Evolutionary conservation across 179 eudicot genomes (phyloP).

Genomic region (Camellia oleifera): DNA sequence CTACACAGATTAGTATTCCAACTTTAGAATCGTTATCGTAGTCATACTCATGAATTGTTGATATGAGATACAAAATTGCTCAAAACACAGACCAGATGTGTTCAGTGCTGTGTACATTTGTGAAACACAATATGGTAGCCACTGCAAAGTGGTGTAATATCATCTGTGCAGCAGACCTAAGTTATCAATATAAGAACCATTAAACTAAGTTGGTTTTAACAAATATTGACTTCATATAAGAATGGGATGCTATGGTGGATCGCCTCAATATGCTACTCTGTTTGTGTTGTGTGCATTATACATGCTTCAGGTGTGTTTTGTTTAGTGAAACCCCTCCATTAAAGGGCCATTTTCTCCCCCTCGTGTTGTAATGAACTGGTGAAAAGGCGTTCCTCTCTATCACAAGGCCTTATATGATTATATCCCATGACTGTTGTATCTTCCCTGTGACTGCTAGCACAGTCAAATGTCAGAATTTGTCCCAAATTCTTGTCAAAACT

Average conservation of each 20-base stretch:
- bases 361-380: too few species aligned
- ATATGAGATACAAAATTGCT: not conserved
- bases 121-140: not conserved
- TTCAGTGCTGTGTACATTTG: not conserved
- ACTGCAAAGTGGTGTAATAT: constrained; percentile 4
- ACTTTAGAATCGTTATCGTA: not conserved
- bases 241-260: not conserved
- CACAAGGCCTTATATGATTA: not conserved
- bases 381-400: not conserved
- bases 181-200: not conserved
- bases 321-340: not conserved
- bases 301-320: not conserved
- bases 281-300: not conserved
- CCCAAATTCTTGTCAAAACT: not conserved
- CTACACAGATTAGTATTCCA: not conserved
- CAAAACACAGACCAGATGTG: not conserved
- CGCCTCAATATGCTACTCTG: not conserved
- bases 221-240: too few species aligned
- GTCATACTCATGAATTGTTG: not conserved
- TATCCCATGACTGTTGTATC: not conserved
- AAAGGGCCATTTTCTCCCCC: not conserved
- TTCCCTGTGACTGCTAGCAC: not conserved
- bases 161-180: not conserved
- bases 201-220: not conserved
- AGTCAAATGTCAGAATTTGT: not conserved